Evolutionary conservation across 495 filamentous ascomycete species (phyloP).

Genomic region (Penicillium simplicissimum): DNA sequence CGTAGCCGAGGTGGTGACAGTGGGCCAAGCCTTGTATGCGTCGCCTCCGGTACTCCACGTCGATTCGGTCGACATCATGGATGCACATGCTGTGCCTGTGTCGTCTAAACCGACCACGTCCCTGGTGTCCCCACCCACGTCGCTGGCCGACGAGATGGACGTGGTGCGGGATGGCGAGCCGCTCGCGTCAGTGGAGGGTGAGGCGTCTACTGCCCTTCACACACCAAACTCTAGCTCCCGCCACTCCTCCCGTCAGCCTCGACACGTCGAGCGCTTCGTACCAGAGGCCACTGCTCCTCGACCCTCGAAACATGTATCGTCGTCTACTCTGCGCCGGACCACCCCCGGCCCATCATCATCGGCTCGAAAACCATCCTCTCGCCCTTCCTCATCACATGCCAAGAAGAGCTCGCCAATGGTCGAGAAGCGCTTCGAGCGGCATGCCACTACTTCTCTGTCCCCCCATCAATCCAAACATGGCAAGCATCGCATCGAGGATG

Average conservation of each 20-base stretch:
- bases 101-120: constrained; percentile 42
- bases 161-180: constrained; percentile 36
- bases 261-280: constrained; percentile 45
- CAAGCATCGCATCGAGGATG: constrained; percentile 35
- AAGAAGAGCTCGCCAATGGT: constrained; percentile 47
- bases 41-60: constrained; percentile 42
- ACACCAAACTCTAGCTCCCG: constrained; percentile 52
- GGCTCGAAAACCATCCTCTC: constrained; percentile 42
- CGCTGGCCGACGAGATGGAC: constrained; percentile 50
- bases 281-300: constrained; percentile 39
- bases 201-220: constrained; percentile 34
- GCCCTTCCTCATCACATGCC: constrained; percentile 46
- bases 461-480: constrained; percentile 38
- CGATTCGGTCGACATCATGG: constrained; percentile 37
- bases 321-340: constrained; percentile 28
- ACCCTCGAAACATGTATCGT: constrained; percentile 27
- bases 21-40: constrained; percentile 37
- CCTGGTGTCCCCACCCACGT: constrained; percentile 55
- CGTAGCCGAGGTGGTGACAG: constrained; percentile 21
- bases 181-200: constrained; percentile 39
- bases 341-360: constrained; percentile 35
- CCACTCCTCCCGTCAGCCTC: constrained; percentile 52
- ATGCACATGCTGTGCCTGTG: constrained; percentile 32
- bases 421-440: constrained; percentile 37
- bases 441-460: constrained; percentile 30